Evolutionary conservation across 768 basidiomycete genomes (phyloP), one percentile per base, ranked within the genome.

Genomic region (Russula foetens): DNA sequence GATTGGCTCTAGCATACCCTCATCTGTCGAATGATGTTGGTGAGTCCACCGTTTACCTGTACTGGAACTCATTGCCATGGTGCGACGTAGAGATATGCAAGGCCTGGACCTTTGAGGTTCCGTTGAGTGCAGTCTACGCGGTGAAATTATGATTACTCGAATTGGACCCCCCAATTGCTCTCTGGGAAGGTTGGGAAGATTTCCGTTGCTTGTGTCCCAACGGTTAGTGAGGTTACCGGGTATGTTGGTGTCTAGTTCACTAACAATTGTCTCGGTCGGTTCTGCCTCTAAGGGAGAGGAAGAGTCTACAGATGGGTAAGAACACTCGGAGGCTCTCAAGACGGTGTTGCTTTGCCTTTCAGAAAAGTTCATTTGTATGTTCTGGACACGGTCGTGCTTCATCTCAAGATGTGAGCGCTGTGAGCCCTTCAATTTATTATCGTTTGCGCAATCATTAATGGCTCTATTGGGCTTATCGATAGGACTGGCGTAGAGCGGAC

Each of bases 91-190:
- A n/a, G n/a, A n/a, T 15, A 70, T 84, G 95, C 60, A 92, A 88
- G 75, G 76, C 87, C 3, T 98, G 95, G 95, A 90, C 97, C 55
- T 98, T 97, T 72, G 92, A 98, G 67, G 89, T 91, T 4, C 94
- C 95, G 1, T 79, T 98, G 7, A 77, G 84, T 1, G 83, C 84
- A 26, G 81, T 70, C 86, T 23, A 77, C 97, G n/a, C n/a, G n/a
- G n/a, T n/a, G n/a, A n/a, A n/a, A n/a, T n/a, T n/a, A n/a, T n/a
- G n/a, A n/a, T n/a, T n/a, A n/a, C n/a, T n/a, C n/a, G 95, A 98
- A 71, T 80, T 98, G 28, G 84, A 92, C 68, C 90, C 92, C 8
- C 93, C 96, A 28, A 71, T 97, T 14, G 81, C 84, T 19, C 75
- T 88, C 50, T 96, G 86, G 78, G 92, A 95, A 67, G 84, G n/a